A percentile compares a stretch with the other conserved stretches of the same genome.
Evolutionary conservation across 495 filamentous ascomycete genomes (phyloP).

Genomic region (Xylaria castorea): DNA sequence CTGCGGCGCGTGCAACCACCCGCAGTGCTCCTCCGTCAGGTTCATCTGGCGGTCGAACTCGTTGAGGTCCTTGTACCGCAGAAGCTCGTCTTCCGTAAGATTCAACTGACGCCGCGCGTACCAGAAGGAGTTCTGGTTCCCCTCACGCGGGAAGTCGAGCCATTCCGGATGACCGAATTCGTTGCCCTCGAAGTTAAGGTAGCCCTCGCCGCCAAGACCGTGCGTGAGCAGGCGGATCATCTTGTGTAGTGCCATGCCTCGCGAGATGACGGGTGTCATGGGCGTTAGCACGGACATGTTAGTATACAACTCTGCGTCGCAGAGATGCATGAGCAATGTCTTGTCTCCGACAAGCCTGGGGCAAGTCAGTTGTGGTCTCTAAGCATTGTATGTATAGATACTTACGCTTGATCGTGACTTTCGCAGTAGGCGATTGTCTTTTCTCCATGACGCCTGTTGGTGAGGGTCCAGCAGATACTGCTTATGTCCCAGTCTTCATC

Average conservation of each 20-base stretch:
- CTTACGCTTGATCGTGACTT: constrained; percentile 97
- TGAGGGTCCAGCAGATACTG: constrained; percentile 82
- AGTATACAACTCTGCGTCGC: constrained; percentile 96
- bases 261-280: constrained; percentile 87
- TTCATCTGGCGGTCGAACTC: constrained; percentile 96
- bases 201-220: constrained; percentile 93
- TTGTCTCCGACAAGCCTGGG: constrained; percentile 94
- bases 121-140: constrained; percentile 96
- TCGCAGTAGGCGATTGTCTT: constrained; percentile 99
- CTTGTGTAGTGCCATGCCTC: constrained; percentile 93
- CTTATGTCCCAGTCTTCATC: constrained; percentile 95
- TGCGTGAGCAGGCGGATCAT: constrained; percentile 96
- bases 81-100: constrained; percentile 81
- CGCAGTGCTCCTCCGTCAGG: constrained; percentile 81
- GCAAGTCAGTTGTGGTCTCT: constrained; percentile 40
- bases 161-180: constrained; percentile 99
- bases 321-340: constrained; percentile 95
- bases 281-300: constrained; percentile 89
- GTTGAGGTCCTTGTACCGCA: constrained; percentile 92
- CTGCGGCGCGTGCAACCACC: constrained; percentile 87
- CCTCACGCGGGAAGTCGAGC: constrained; percentile 96
- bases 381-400: constrained; percentile 30
- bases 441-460: constrained; percentile 92
- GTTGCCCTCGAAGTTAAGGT: constrained; percentile 98
- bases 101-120: constrained; percentile 96